These are phyloP conservation scores for Podaxis sp. DNA, from an alignment of 768 basidiomycete species.

Conservation along the genomic window DNA sequence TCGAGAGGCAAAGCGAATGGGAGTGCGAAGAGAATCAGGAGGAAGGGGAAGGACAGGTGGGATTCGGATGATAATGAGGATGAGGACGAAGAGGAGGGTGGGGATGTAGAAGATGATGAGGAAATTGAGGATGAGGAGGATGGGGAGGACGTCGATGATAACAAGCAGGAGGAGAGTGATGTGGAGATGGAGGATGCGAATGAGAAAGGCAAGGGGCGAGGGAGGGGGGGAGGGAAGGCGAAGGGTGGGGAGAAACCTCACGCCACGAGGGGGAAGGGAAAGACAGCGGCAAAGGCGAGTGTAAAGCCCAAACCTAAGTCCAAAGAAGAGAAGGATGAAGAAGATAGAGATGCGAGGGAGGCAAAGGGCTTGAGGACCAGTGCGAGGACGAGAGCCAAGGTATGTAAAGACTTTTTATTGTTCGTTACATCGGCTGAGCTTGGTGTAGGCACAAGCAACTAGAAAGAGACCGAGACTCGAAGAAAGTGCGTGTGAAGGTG, in stretches of 20 bases:
- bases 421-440: background rate
- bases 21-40: slow-evolving; percentile 11
- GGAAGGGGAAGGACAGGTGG: slow-evolving; percentile 7
- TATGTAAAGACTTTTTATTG: background rate
- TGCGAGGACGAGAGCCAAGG: slow-evolving; percentile 6
- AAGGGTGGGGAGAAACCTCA: background rate
- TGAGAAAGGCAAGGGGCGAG: background rate
- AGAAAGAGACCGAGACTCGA: background rate
- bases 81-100: background rate
- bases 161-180: slow-evolving; percentile 2
- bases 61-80: slow-evolving; percentile 10
- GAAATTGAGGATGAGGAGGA: background rate
- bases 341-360: slow-evolving; percentile 6
- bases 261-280: background rate
- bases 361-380: slow-evolving; percentile 7
- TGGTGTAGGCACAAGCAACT: background rate
- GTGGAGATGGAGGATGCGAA: slow-evolving; percentile 5
- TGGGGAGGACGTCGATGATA: background rate
- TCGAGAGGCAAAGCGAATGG: slow-evolving; percentile 4
- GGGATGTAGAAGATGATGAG: background rate
- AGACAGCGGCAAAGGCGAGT: background rate
- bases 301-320: background rate
- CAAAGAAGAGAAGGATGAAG: background rate
- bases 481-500: background rate
- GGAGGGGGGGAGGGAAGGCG: background rate